These are phyloP conservation scores for Lepidium sativum DNA, from an alignment of 345 rosid genomes.

Conservation along the genomic window DNA sequence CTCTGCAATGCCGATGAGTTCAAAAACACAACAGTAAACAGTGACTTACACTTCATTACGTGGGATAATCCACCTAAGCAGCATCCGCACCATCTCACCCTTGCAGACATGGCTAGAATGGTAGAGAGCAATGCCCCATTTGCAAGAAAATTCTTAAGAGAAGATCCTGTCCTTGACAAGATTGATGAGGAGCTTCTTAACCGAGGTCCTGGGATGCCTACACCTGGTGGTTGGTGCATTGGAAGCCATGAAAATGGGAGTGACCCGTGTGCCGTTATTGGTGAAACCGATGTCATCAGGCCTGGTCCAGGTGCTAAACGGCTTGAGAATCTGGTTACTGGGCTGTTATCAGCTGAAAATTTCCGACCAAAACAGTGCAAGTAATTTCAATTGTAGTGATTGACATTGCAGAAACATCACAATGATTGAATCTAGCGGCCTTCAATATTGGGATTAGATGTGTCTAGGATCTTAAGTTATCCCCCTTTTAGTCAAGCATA, in stretches of 20 bases:
- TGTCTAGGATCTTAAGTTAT: conserved; percentile 8
- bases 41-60: conserved; percentile 84
- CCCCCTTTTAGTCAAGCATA: conserved; percentile 8
- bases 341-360: conserved; percentile 47
- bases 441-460: conserved; percentile 15
- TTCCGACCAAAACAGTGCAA: conserved; percentile 86
- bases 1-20: conserved; percentile 83
- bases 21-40: conserved; percentile 84
- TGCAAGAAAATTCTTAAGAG: conserved; percentile 64
- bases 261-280: conserved; percentile 68
- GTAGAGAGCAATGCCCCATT: conserved; percentile 78
- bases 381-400: conserved; percentile 19
- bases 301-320: conserved; percentile 81
- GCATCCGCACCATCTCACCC: conserved; percentile 78
- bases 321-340: conserved; percentile 52
- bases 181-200: conserved; percentile 72
- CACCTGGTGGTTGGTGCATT: conserved; percentile 96
- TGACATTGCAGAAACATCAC: neutral
- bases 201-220: conserved; percentile 53
- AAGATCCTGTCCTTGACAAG: conserved; percentile 76
- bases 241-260: conserved; percentile 72
- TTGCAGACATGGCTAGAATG: conserved; percentile 64
- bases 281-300: conserved; percentile 47
- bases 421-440: conserved; percentile 1
- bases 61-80: conserved; percentile 99